Base-by-base conservation (phyloP, 371 early-diverging fungal genomes). In the Blakeslea trispora region DNA sequence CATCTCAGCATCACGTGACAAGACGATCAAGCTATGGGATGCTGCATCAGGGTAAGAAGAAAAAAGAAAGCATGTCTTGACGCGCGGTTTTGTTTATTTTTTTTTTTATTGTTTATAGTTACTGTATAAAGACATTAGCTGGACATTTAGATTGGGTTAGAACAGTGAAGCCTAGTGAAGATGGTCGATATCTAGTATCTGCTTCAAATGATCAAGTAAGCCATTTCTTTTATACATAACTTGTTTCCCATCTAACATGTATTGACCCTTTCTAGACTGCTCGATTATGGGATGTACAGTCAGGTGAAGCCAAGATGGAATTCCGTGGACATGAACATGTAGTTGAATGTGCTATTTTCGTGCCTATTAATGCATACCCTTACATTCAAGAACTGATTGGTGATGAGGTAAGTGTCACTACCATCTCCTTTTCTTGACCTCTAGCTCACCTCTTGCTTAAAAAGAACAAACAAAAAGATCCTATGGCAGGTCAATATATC, bases 111-210 rank as follows among this genome's bases (percentile, higher is more conserved):
- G n/a, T 37, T 10, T 32, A 24, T 59, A 92, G 93, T 23, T 91
- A 84, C 59, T 92, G 93, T 69, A 66, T 83, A n/a, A 84, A 82
- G 53, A 94, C 95, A 5, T 60, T 93, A 11, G 40, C 59, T 13
- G 94, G 91, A 14, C 92, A 93, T 66, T 48, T 74, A 19, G 94
- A 93, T 57, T 95, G 96, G 96, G 91, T 95, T 18, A 82, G 96
- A 46, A 68, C 61, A 55, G 81, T 86, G 4, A 72, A 68, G 32
- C 78, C 78, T 24, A 78, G 81, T 55, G 84, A 83, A 22, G 93
- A 93, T 66, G 86, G 90, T 6, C 71, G 71, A 54, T 63, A 81
- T 46, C 52, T 95, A 32, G 83, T 86, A 5, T 86, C 87, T 24
- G 79, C 83, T 51, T 89, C 91, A 1, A 92, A 83, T 58, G 96